Evolutionary conservation across 306 rosid genomes (phyloP).

Genomic region (Alnus glutinosa): DNA sequence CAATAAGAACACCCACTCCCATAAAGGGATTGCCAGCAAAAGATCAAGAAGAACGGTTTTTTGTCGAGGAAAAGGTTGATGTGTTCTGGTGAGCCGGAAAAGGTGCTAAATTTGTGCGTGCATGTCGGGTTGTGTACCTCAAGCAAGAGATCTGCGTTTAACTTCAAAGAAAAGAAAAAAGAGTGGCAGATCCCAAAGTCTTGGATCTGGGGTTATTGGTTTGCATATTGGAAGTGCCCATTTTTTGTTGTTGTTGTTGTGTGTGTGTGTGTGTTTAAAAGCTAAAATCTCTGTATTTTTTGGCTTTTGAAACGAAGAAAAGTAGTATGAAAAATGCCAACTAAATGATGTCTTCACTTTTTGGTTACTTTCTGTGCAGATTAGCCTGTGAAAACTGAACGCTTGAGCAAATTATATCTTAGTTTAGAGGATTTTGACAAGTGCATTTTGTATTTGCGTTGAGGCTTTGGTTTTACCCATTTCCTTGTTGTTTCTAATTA

Average conservation of each 20-base stretch:
- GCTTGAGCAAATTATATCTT: background rate
- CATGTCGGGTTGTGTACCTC: background rate
- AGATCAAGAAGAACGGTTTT: background rate
- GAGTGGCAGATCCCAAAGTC: background rate
- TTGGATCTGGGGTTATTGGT: background rate
- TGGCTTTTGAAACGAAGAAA: background rate
- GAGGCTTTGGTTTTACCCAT: background rate
- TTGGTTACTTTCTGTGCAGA: background rate
- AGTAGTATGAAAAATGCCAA: background rate
- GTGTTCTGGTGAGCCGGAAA: background rate
- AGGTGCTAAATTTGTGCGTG: background rate
- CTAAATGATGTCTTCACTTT: background rate
- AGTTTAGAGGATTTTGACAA: background rate
- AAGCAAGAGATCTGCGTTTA: constrained; percentile 5
- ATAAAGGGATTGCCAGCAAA: background rate
- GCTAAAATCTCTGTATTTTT: background rate
- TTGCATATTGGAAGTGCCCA: background rate
- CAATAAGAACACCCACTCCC: background rate
- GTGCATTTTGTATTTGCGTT: background rate
- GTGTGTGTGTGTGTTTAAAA: background rate
- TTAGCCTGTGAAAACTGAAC: background rate
- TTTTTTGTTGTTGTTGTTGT: too few species aligned
- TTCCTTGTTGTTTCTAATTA: background rate
- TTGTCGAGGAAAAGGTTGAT: background rate
- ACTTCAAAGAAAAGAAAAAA: background rate